Evolutionary conservation across 345 rosid genomes (phyloP).

Genomic region (Conringia planisiliqua): DNA sequence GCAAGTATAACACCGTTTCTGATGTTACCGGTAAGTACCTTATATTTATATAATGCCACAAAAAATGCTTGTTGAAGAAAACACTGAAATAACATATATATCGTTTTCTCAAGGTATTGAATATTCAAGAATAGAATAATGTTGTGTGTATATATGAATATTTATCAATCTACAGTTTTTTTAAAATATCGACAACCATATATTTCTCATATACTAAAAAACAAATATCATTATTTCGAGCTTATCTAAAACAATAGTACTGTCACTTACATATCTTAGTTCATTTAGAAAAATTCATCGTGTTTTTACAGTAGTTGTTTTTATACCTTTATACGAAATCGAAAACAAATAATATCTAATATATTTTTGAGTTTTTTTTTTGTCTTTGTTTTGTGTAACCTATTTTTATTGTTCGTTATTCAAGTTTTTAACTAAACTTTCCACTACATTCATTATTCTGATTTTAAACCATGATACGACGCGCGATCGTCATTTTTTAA

Average conservation of each 20-base stretch:
- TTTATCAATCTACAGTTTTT: background rate
- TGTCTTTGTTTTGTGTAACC: no score
- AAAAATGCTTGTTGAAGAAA: background rate
- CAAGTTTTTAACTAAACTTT: background rate
- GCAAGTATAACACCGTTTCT: background rate
- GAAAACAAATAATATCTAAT: no score
- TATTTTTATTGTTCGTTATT: background rate
- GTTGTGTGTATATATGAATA: background rate
- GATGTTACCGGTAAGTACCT: background rate
- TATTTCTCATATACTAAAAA: background rate
- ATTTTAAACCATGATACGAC: no score
- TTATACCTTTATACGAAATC: no score
- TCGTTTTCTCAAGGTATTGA: background rate
- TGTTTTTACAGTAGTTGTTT: no score
- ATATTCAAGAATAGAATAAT: background rate
- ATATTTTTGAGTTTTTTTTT: no score
- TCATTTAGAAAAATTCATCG: no score
- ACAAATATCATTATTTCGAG: constrained; percentile 12
- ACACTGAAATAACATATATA: background rate
- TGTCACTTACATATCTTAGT: background rate
- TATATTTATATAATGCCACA: background rate
- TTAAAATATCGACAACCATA: background rate
- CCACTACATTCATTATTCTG: background rate
- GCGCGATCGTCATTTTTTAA: no score
- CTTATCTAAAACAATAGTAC: background rate